Conservation (phyloP, 352 stramenopile genomes). For the Thraustochytrium striatum region DNA sequence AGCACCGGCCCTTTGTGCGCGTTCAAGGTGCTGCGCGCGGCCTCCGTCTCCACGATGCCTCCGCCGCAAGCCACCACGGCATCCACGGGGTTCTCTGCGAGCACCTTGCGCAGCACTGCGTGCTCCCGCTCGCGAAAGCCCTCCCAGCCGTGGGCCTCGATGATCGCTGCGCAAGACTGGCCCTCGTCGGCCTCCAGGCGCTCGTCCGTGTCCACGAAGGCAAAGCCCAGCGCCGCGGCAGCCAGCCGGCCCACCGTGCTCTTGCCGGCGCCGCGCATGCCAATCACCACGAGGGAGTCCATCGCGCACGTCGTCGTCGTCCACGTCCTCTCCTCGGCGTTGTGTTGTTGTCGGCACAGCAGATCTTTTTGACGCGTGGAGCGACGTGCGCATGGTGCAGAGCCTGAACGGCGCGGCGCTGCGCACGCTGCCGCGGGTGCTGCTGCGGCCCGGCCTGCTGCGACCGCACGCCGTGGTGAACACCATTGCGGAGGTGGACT, state of each 20-base stretch:
- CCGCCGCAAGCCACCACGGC: conserved; percentile 76
- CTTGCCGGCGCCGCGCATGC: conserved; percentile 78
- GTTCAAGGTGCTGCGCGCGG: background rate
- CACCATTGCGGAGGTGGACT: conserved; percentile 5
- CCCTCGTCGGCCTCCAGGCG: conserved; percentile 61
- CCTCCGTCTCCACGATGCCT: conserved; percentile 69
- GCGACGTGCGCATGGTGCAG: no score
- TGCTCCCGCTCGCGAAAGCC: conserved; percentile 69
- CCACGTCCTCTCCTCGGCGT: no score
- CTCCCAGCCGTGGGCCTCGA: conserved; percentile 67
- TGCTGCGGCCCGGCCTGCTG: background rate
- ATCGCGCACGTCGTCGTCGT: background rate
- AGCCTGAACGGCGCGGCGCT: background rate
- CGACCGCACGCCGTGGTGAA: background rate
- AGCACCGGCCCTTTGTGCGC: background rate
- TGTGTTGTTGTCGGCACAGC: no score
- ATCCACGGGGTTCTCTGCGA: conserved; percentile 61
- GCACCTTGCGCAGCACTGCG: conserved; percentile 62
- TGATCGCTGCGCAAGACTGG: conserved; percentile 65
- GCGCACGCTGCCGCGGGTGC: background rate
- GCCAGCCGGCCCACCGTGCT: conserved; percentile 67
- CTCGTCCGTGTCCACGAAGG: conserved; percentile 70
- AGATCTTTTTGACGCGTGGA: no score
- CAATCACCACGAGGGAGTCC: conserved; percentile 67
- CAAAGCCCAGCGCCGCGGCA: conserved; percentile 55